Evolutionary conservation across 805 yeast species (phyloP).

Genomic region (Metschnikowia cubensis): DNA sequence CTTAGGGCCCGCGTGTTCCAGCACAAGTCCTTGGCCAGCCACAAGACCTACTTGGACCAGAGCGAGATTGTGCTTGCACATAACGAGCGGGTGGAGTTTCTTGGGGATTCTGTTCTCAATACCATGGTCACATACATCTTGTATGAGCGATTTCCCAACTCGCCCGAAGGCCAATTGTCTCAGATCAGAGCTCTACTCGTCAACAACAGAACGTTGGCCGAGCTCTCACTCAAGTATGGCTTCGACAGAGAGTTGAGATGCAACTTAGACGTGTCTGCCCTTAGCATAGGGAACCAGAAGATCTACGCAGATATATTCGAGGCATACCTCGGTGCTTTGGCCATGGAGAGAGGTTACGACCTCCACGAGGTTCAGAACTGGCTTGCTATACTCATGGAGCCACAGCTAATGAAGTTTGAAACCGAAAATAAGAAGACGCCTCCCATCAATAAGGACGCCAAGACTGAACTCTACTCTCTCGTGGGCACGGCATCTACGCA

Average conservation of each 20-base stretch:
- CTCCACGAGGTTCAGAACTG: slow-evolving; percentile 50
- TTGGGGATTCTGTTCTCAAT: slow-evolving; percentile 85
- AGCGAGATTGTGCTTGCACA: slow-evolving; percentile 58
- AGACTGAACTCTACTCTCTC: slow-evolving; percentile 68
- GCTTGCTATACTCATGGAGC: slow-evolving; percentile 51
- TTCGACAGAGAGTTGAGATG: slow-evolving; percentile 55
- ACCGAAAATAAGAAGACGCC: slow-evolving; percentile 30
- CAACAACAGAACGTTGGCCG: slow-evolving; percentile 64
- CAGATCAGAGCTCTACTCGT: slow-evolving; percentile 65
- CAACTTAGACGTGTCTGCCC: slow-evolving; percentile 43
- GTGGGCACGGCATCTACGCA: slow-evolving; percentile 71
- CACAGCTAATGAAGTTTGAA: slow-evolving; percentile 34
- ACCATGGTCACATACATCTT: slow-evolving; percentile 66
- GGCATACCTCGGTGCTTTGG: slow-evolving; percentile 87
- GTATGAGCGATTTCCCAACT: slow-evolving; percentile 61
- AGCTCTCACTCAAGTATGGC: slow-evolving; percentile 67
- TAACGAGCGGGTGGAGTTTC: slow-evolving; percentile 84
- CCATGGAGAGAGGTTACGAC: slow-evolving; percentile 51
- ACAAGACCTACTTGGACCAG: slow-evolving; percentile 51
- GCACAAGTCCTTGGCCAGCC: slow-evolving; percentile 70
- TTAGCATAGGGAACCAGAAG: slow-evolving; percentile 57
- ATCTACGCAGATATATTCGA: slow-evolving; percentile 87
- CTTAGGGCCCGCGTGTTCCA: slow-evolving; percentile 70
- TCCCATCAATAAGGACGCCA: slow-evolving; percentile 62
- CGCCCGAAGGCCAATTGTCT: slow-evolving; percentile 79